Percentiles rank a stretch among this genome's conserved stretches.
These are phyloP conservation scores for Solanum hybrid DNA, from an alignment of 305 asterid species.

Conservation along the genomic window DNA sequence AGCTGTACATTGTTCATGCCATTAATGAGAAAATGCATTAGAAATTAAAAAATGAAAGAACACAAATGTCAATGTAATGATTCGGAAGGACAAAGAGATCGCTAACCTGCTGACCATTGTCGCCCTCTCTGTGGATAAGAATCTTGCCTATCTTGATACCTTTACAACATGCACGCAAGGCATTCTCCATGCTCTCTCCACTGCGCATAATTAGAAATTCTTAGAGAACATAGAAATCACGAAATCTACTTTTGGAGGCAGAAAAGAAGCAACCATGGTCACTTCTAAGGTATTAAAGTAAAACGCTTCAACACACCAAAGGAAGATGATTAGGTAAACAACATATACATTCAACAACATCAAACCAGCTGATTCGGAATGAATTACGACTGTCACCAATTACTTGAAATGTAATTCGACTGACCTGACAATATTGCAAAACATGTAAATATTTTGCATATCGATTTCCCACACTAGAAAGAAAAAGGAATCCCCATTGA, in stretches of 20 bases:
- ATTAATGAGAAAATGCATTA: neutral
- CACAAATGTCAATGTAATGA: neutral
- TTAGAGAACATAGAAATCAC: neutral
- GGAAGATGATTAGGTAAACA: neutral
- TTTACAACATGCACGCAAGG: slow-evolving; percentile 6
- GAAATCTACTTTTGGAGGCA: neutral
- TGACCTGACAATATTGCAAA: neutral
- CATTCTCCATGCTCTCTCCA: slow-evolving; percentile 62
- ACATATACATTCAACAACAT: neutral
- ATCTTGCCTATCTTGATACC: slow-evolving; percentile 12
- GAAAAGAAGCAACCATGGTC: neutral
- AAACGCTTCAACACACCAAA: neutral
- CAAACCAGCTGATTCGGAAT: neutral
- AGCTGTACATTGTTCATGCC: slow-evolving; percentile 34
- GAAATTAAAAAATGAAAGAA: neutral
- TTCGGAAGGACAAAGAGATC: neutral
- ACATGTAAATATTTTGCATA: neutral
- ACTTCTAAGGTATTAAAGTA: neutral
- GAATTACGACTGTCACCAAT: neutral
- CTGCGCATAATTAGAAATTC: slow-evolving; percentile 20
- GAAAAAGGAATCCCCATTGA: neutral
- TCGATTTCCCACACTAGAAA: neutral
- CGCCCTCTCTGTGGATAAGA: slow-evolving; percentile 10
- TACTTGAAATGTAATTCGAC: neutral
- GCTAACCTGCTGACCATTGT: slow-evolving; percentile 45